Base-by-base conservation (phyloP, 345 rosid species). In the Ailanthus altissimus region DNA sequence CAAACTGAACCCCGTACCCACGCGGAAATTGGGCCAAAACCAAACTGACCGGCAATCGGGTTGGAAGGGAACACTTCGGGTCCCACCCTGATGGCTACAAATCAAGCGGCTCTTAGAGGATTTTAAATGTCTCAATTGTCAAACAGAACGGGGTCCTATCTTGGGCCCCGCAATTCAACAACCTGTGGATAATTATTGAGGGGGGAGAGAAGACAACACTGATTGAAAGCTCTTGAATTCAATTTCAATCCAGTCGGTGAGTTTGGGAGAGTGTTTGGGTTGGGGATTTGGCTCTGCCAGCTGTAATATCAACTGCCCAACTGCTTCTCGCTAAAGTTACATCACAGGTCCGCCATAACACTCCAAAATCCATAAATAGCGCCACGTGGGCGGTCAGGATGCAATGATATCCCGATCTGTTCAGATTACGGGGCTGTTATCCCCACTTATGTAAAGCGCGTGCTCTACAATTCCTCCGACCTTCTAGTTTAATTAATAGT, bases 351-450 rank as follows among this genome's bases (percentile, higher is more conserved):
- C 75, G 15, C 69, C 25, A 20, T 12, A 56, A 57, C 42, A 42
- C 77, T 73, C 84, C 81, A 70, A 78, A 66, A 23, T n/a, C 63
- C 64, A 82, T 78, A 26, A 60, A 73, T 77, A 49, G 0, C 43
- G 87, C 74, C 88, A 85, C 79, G 84, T 78, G 77, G 82, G 79
- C 84, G 79, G 83, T 80, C 50, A 67, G 2, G 81, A 67, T 81
- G 81, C 23, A 62, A 74, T 82, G 47, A 78, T 83, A 46, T 21
- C 9, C 5, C 28, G 49, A 63, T 45, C 67, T 70, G 75, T 77
- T 65, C 83, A 69, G 25, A 78, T 75, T 71, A 20, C 28, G 47
- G 42, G 38, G 2, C 9, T 49, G 13, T 61, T 28, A 10, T 23
- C 46, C 75, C 66, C 47, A 53, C 25, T 67, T 20, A 14, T 25